Evolutionary conservation across 306 rosid genomes (phyloP).

Genomic region (Castanospermum australe): DNA sequence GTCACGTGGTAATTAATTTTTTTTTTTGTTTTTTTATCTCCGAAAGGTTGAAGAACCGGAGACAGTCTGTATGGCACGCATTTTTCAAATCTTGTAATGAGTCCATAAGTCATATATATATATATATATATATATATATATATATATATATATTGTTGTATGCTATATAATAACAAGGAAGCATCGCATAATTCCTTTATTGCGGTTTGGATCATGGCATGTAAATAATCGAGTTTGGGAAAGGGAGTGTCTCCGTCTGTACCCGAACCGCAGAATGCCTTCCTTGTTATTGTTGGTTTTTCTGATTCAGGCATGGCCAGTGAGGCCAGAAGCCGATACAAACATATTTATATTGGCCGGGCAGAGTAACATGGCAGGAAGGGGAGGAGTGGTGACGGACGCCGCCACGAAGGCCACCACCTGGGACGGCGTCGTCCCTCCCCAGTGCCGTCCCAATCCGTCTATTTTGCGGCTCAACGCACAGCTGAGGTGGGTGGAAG

Average conservation of each 20-base stretch:
- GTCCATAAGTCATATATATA: too few relatives aligned
- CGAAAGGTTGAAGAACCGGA: too few relatives aligned
- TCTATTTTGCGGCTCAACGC: constrained; percentile 49
- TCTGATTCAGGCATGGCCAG: constrained; percentile 5
- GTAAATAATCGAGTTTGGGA: not conserved
- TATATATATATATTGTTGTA: too few relatives aligned
- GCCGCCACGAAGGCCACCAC: constrained; percentile 28
- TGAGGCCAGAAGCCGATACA: constrained; percentile 3
- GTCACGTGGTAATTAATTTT: too few relatives aligned
- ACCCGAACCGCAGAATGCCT: not conserved
- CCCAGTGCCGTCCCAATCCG: constrained; percentile 36
- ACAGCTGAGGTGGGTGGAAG: constrained; percentile 61
- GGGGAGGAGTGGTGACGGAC: constrained; percentile 62
- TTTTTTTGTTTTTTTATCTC: too few relatives aligned
- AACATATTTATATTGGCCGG: constrained; percentile 78
- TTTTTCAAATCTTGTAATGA: too few relatives aligned
- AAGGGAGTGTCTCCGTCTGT: not conserved
- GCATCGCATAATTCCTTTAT: not conserved
- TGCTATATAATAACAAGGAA: not conserved
- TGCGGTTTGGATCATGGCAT: not conserved
- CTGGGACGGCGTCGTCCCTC: constrained; percentile 77
- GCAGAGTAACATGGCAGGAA: constrained; percentile 98
- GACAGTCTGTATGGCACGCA: too few relatives aligned
- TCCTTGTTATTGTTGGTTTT: not conserved
- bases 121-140: too few relatives aligned